These are phyloP conservation scores for Tolypocladium cylindrosporum DNA, from an alignment of 2,329 filamentous ascomycete species.

Conservation along the genomic window DNA sequence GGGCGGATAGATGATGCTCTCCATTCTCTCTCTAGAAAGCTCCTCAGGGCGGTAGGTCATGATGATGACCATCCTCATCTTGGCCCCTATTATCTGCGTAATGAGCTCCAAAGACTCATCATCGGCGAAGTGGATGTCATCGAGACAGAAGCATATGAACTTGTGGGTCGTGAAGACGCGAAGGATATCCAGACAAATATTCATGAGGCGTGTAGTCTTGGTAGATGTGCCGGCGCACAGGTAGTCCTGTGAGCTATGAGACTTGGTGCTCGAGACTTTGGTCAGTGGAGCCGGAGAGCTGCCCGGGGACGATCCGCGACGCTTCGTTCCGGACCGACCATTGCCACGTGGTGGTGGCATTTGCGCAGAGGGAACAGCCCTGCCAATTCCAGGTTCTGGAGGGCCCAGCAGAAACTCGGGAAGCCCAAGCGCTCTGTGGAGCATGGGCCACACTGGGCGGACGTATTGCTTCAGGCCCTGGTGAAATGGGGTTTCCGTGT, in stretches of 20 bases:
- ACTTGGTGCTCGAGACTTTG: conserved; percentile 24
- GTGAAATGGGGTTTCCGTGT: conserved; percentile 55
- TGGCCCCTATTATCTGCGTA: conserved; percentile 65
- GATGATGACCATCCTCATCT: conserved; percentile 73
- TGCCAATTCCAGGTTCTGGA: conserved; percentile 25
- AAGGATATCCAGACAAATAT: conserved; percentile 78
- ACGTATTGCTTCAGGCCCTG: conserved; percentile 51
- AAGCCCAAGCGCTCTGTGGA: conserved; percentile 51
- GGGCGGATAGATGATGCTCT: conserved; percentile 41
- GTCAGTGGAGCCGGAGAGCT: conserved; percentile 27
- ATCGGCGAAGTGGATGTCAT: conserved; percentile 87
- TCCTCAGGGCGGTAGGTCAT: conserved; percentile 66
- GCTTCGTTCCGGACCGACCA: conserved; percentile 22
- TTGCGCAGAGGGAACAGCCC: conserved; percentile 27
- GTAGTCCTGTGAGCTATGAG: conserved; percentile 49
- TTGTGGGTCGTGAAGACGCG: conserved; percentile 74
- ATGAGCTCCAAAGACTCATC: conserved; percentile 79
- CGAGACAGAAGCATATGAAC: conserved; percentile 79
- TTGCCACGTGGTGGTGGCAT: conserved; percentile 19
- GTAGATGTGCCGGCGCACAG: conserved; percentile 47
- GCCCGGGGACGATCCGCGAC: conserved; percentile 40
- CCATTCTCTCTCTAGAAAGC: conserved; percentile 43
- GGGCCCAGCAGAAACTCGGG: conserved; percentile 60
- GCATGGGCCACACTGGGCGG: conserved; percentile 52
- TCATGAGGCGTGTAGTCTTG: conserved; percentile 67